phyloP scores from a whole-genome alignment of 495 filamentous ascomycete genomes.

The Tuber microsphaerosporum region DNA sequence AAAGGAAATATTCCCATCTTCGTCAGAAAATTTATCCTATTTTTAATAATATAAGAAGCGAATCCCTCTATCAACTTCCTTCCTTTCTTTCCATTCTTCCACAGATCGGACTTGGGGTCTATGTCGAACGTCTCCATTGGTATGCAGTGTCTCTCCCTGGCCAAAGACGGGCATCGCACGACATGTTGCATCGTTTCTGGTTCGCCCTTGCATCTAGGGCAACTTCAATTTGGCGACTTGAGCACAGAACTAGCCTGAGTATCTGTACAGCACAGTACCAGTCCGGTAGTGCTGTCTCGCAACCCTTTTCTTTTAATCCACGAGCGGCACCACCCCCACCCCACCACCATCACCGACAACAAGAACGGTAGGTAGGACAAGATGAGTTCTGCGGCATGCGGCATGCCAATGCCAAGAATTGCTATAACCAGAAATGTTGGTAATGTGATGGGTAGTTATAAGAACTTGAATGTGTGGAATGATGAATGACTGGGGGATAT shows the following conservation, averaged over 20 bases:
- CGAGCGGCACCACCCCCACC: not conserved
- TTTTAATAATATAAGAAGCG: no score
- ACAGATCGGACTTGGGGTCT: no score
- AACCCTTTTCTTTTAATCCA: not conserved
- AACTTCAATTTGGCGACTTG: not conserved
- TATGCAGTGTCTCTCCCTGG: no score
- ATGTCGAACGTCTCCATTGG: no score
- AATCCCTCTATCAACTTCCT: no score
- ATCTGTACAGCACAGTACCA: not conserved
- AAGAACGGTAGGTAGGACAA: not conserved
- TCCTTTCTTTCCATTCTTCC: no score
- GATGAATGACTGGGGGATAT: not conserved
- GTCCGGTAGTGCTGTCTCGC: not conserved
- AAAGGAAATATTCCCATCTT: no score
- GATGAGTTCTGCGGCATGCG: not conserved
- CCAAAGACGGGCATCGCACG: no score
- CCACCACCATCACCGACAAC: not conserved
- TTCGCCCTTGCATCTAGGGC: no score
- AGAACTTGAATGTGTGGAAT: not conserved
- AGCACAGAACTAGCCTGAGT: not conserved
- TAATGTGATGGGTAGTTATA: not conserved
- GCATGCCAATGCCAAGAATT: not conserved
- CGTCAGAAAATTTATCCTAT: no score
- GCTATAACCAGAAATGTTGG: not conserved
- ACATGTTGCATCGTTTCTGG: no score